phyloP scores from a whole-genome alignment of 2,329 filamentous ascomycete genomes.

The Stachybotrys echinatus region DNA sequence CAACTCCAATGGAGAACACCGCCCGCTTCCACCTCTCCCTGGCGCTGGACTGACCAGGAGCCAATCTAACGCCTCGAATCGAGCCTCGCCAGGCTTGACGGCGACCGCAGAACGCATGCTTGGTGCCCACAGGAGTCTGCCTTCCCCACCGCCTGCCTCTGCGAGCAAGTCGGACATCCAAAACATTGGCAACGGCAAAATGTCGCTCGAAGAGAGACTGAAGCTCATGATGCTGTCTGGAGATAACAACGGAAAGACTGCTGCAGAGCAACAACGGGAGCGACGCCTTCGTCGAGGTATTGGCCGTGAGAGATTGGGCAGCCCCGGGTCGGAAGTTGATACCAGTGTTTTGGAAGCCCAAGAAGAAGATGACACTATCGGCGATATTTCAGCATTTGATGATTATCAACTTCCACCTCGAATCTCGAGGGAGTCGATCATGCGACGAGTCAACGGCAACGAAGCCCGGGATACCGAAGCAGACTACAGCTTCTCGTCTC shows the following conservation, averaged over 20 bases:
- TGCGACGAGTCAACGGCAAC: constrained; percentile 75
- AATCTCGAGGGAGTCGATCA: constrained; percentile 90
- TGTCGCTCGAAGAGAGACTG: constrained; percentile 81
- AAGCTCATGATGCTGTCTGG: constrained; percentile 84
- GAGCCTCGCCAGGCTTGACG: constrained; percentile 59
- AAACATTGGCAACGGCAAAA: constrained; percentile 66
- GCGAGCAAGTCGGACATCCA: constrained; percentile 73
- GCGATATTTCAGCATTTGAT: constrained; percentile 53
- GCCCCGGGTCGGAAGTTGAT: constrained; percentile 33
- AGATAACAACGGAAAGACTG: constrained; percentile 50
- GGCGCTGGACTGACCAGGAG: constrained; percentile 41
- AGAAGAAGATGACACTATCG: constrained; percentile 55
- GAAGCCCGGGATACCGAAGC: constrained; percentile 51
- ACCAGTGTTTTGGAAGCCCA: constrained; percentile 28
- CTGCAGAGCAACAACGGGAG: constrained; percentile 62
- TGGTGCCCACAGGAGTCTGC: constrained; percentile 62
- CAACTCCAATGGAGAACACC: constrained; percentile 73
- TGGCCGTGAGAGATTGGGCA: constrained; percentile 44
- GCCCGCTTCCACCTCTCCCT: constrained; percentile 83
- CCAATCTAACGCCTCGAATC: constrained; percentile 38
- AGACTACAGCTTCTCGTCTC: constrained; percentile 60
- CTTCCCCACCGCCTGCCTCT: constrained; percentile 63
- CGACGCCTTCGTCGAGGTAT: constrained; percentile 61
- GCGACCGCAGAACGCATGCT: constrained; percentile 69
- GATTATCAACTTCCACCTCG: constrained; percentile 66